Evolutionary conservation across 805 yeast genomes (phyloP), one percentile per base, ranked within the genome.

Genomic region (Grigorovia transvaalensis): DNA sequence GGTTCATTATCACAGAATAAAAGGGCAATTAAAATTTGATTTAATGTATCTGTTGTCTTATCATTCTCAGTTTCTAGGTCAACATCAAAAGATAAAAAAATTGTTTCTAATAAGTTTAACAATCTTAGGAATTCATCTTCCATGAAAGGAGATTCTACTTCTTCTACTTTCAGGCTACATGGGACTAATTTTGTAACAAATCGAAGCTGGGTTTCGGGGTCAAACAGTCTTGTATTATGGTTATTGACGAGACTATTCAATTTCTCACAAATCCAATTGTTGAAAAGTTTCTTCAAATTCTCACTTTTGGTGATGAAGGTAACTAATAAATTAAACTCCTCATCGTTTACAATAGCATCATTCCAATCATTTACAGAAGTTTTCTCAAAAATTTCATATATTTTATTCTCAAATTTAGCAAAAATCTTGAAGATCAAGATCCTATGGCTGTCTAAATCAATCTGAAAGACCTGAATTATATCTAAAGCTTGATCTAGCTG

Each of bases 61-160:
- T 11, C 20, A 20, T 17, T n/a, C 2, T 19, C n/a, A 9, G 3
- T 19, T 23, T 30, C 19, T 8, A 46, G n/a, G 15, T 53, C 55
- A 1, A 50, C 50, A 4, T 60, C 63, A 20, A 58, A 59, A n/a
- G 54, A 54, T 52, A 69, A 60, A 50, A 68, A 73, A 9, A 71
- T 57, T 33, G 56, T 51, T 47, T 76, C 79, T 29, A 76, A 58
- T 45, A 76, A 68, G 15, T 61, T 51, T 17, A 78, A 59, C 2
- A 73, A 41, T 17, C 57, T 51, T 11, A 52, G 43, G 9, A 57
- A 46, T 23, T 50, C 54, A 4, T 23, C 30, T 9, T 47, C 27
- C 57, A 7, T 42, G 54, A 19, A 45, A 33, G 15, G 17, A 17
- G 4, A 27, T 45, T 1, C 45, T 54, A 7, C 47, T 50, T 9